Percentiles rank a stretch among this genome's conserved stretches.
These are phyloP conservation scores for Clarireedia homoeocarpa DNA, from an alignment of 2,329 filamentous ascomycete species.

Conservation along the genomic window DNA sequence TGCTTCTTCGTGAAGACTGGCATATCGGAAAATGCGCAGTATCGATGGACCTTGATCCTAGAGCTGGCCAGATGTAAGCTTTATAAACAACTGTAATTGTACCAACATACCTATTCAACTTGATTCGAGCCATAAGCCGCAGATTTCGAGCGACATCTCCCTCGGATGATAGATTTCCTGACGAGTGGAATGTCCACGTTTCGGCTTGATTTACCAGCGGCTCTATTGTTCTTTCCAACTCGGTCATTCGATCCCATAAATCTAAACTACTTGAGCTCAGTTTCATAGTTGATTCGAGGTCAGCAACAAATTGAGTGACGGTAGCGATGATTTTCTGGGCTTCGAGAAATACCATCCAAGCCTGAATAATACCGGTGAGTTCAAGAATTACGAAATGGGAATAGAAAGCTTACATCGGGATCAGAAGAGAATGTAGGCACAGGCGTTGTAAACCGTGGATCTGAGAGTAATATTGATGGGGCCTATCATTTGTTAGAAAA, in stretches of 20 bases:
- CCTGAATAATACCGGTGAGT: conserved; percentile 18
- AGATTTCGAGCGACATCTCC: conserved; percentile 36
- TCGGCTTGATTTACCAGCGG: conserved; percentile 19
- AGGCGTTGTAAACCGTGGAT: conserved; percentile 38
- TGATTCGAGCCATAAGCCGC: conserved; percentile 41
- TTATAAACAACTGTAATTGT: no score
- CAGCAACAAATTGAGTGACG: conserved; percentile 40
- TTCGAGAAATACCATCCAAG: conserved; percentile 36
- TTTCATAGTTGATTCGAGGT: conserved; percentile 37
- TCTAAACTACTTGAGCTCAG: conserved; percentile 32
- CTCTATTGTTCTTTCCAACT: conserved; percentile 21
- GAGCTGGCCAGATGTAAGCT: conserved; percentile 30
- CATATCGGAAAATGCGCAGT: conserved; percentile 42
- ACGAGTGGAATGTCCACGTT: conserved; percentile 14
- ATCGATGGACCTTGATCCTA: conserved; percentile 44
- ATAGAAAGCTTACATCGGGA: conserved; percentile 28
- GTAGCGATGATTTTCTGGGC: conserved; percentile 41
- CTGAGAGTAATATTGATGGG: conserved; percentile 37
- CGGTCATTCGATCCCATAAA: conserved; percentile 30
- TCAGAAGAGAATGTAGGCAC: conserved; percentile 36
- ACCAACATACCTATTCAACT: conserved; percentile 24
- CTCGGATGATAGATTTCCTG: conserved; percentile 6
- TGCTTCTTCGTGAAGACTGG: conserved; percentile 42
- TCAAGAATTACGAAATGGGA: background rate
- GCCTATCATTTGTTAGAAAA: conserved; percentile 27